These are phyloP conservation scores for Protomyces pachydermus DNA, from an alignment of 1,139 yeast genomes.

Conservation along the genomic window DNA sequence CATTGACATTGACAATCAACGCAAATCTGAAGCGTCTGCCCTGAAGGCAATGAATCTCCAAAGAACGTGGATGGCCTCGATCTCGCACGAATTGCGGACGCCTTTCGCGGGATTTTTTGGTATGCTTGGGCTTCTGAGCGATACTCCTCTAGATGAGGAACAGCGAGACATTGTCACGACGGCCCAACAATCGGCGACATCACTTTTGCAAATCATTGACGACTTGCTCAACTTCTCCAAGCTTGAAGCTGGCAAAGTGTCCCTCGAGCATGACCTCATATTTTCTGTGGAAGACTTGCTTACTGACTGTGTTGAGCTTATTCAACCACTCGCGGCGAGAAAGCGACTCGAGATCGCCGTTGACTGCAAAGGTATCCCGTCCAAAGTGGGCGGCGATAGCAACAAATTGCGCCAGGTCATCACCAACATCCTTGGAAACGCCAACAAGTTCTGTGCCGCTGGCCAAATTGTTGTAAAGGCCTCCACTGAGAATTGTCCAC, in stretches of 20 bases:
- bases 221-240: conserved; percentile 75
- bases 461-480: conserved; percentile 51
- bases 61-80: conserved; percentile 26
- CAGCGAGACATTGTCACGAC: conserved; percentile 76
- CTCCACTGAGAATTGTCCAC: conserved; percentile 25
- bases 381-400: conserved; percentile 46
- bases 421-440: conserved; percentile 80
- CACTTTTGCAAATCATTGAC: conserved; percentile 68
- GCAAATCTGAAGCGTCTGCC: conserved; percentile 34
- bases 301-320: conserved; percentile 34
- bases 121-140: conserved; percentile 82
- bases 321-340: conserved; percentile 14
- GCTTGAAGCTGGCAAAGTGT: conserved; percentile 74
- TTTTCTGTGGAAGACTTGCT: conserved; percentile 37
- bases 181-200: conserved; percentile 70
- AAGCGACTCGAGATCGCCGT: conserved; percentile 5
- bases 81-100: conserved; percentile 71
- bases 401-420: conserved; percentile 75
- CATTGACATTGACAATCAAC: conserved; percentile 40
- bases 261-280: conserved; percentile 61
- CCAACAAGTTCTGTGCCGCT: conserved; percentile 72
- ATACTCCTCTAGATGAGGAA: conserved; percentile 68
- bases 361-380: conserved; percentile 5
- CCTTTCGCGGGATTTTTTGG: conserved; percentile 90
- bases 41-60: conserved; percentile 30